Evolutionary conservation across 2,329 filamentous ascomycete species (phyloP).

Genomic region (Paecilomyces formosus): DNA sequence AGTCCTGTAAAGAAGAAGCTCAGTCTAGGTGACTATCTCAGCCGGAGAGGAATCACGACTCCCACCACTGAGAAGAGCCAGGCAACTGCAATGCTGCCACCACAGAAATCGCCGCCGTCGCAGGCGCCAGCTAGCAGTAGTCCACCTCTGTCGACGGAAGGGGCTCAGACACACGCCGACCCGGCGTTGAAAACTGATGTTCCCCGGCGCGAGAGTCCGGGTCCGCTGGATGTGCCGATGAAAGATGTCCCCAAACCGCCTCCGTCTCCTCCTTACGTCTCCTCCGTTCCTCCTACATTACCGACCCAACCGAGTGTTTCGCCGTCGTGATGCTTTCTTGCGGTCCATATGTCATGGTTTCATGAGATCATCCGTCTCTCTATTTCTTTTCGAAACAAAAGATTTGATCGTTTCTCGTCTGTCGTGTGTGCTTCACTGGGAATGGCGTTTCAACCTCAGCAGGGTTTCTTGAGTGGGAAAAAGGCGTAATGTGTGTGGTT

Average conservation of each 20-base stretch:
- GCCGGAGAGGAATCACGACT: conserved; percentile 31
- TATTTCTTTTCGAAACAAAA: background rate
- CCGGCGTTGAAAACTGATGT: conserved; percentile 6
- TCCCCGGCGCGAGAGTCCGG: conserved; percentile 13
- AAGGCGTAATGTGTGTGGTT: background rate
- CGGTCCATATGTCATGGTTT: background rate
- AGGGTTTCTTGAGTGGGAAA: background rate
- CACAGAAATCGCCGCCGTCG: conserved; percentile 15
- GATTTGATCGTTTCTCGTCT: background rate
- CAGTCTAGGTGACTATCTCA: conserved; percentile 44
- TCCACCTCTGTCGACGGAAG: conserved; percentile 7
- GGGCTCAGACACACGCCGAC: conserved; percentile 6
- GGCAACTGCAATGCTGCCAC: conserved; percentile 14
- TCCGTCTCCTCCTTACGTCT: conserved; percentile 16
- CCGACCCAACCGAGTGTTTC: background rate
- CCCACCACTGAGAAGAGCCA: conserved; percentile 35
- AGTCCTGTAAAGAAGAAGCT: conserved; percentile 46
- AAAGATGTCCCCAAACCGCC: conserved; percentile 23
- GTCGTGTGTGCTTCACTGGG: background rate
- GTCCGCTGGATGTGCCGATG: conserved; percentile 21
- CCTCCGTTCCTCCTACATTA: conserved; percentile 19
- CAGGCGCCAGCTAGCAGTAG: conserved; percentile 10
- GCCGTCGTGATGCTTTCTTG: background rate
- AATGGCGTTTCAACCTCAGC: background rate
- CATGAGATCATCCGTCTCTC: background rate